Evolutionary conservation across 2,329 filamentous ascomycete genomes (phyloP), one percentile per base, ranked within the genome.

Genomic region (Gaeumannomyces tritici): DNA sequence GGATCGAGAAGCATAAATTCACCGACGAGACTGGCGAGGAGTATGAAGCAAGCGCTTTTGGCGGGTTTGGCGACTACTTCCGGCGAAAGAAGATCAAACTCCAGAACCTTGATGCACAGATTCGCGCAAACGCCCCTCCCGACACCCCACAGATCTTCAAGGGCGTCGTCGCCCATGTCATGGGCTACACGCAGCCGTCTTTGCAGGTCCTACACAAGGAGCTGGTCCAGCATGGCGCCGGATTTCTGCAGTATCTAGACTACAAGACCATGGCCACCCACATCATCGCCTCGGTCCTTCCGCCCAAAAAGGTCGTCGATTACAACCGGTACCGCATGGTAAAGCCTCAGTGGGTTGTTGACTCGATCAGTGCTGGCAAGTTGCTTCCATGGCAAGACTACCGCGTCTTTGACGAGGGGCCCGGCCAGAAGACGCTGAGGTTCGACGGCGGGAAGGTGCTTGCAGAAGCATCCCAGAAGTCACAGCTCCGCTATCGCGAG

Each of bases 41-140:
- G 73, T 99, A 99, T 73, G 87, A 88, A 63, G 85, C 81, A 2
- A 97, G 92, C 65, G 85, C 84, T 61, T 99, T 98, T 74, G 91
- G 91, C 29, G 93, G 93, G 11, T 96, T 98, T 70, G 76, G 81
- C 28, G 93, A 98, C 71, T 99, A 98, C 74, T 96, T 97, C 72
- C 84, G 93, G 60, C 88, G 93, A 62, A 99, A 99, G 79, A 97
- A 96, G 80, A 87, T 96, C 74, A 99, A 99, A 72, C 82, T 99
- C 4, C 95, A 98, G 74, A 99, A 99, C 70, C 83, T 95, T 33
- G 95, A 99, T 75, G 87, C 87, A 11, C 85, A 96, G 62, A 79
- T 96, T 57, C 87, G 93, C 63, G 83, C 89, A 35, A 79, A 84
- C 4, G 84, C 87, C 1, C 27, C 59, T 29, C 75, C 78, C 0